A percentile compares a stretch with the other conserved stretches of the same genome.
phyloP scores from a whole-genome alignment of 1,284 basidiomycete species.

The Cryptococcus maquisensis region DNA sequence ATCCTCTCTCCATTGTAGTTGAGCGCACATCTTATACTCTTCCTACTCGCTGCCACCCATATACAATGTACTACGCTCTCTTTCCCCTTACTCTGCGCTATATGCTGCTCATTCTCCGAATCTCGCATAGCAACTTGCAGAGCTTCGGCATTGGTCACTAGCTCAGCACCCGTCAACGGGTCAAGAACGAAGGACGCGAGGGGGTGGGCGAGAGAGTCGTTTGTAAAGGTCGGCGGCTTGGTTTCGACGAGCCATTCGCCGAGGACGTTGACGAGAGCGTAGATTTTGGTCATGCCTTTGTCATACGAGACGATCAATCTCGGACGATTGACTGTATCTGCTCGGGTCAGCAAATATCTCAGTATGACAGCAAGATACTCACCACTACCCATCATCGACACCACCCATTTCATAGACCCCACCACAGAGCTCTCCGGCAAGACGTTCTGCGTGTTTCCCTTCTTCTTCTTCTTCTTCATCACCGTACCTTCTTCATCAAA shows the following conservation, averaged over 20 bases:
- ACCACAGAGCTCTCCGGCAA: conserved; percentile 48
- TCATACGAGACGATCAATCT: conserved; percentile 61
- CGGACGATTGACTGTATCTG: conserved; percentile 57
- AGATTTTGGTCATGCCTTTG: conserved; percentile 59
- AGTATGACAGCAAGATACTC: conserved; percentile 6
- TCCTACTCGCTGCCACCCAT: conserved; percentile 47
- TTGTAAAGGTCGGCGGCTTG: conserved; percentile 46
- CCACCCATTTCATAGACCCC: conserved; percentile 62
- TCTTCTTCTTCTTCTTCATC: conserved; percentile 46
- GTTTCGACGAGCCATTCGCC: conserved; percentile 59
- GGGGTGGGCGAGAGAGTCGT: conserved; percentile 54
- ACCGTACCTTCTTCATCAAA: conserved; percentile 42
- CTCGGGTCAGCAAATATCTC: not conserved
- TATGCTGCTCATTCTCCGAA: conserved; percentile 15
- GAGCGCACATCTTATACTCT: conserved; percentile 42
- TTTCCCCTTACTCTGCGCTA: conserved; percentile 29
- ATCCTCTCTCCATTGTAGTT: conserved; percentile 50
- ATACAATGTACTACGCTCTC: conserved; percentile 49
- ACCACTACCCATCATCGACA: conserved; percentile 59
- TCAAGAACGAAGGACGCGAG: conserved; percentile 63
- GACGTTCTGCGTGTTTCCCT: conserved; percentile 43
- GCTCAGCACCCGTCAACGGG: conserved; percentile 55
- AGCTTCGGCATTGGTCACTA: conserved; percentile 52
- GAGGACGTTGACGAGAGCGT: conserved; percentile 54
- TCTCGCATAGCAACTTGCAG: conserved; percentile 39